A percentile compares a stretch with the other conserved stretches of the same genome.
These are phyloP conservation scores for Cucurbita ficifolia DNA, from an alignment of 306 rosid genomes.

Conservation along the genomic window DNA sequence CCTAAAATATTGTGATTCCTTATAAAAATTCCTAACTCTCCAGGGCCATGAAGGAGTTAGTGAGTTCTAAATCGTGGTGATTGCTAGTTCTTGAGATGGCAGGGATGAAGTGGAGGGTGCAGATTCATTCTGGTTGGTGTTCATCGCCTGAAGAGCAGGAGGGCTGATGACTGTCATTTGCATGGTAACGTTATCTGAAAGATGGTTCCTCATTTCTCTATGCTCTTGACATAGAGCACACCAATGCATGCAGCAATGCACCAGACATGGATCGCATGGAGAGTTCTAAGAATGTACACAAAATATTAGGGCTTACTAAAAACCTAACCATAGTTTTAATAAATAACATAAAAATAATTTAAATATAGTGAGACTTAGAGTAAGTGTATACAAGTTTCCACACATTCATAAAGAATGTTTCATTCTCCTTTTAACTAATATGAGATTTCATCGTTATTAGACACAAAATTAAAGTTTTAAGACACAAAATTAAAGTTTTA, in stretches of 20 bases:
- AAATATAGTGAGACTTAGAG: too few species aligned
- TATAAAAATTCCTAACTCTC: background rate
- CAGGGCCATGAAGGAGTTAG: slow-evolving; percentile 29
- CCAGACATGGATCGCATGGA: slow-evolving; percentile 79
- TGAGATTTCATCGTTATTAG: too few species aligned
- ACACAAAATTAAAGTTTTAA: too few species aligned
- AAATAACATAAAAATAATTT: too few species aligned
- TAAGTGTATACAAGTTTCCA: too few species aligned
- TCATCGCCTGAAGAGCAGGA: slow-evolving; percentile 77
- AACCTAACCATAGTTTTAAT: background rate
- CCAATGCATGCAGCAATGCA: slow-evolving; percentile 91
- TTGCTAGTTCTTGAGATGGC: slow-evolving; percentile 10
- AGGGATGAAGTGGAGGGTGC: slow-evolving; percentile 28
- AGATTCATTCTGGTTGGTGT: slow-evolving; percentile 26
- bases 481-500: too few species aligned
- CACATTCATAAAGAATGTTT: too few species aligned
- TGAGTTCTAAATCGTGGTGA: slow-evolving; percentile 47
- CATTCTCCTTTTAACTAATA: too few species aligned
- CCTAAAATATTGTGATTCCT: background rate
- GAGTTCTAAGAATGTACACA: slow-evolving; percentile 33
- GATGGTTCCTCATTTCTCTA: slow-evolving; percentile 82
- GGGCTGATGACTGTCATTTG: slow-evolving; percentile 69
- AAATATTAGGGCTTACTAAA: background rate
- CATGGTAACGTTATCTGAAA: slow-evolving; percentile 34
- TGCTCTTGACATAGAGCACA: slow-evolving; percentile 96